These are phyloP conservation scores for Lipomyces yamadae DNA, from an alignment of 805 yeast species.

Conservation along the genomic window DNA sequence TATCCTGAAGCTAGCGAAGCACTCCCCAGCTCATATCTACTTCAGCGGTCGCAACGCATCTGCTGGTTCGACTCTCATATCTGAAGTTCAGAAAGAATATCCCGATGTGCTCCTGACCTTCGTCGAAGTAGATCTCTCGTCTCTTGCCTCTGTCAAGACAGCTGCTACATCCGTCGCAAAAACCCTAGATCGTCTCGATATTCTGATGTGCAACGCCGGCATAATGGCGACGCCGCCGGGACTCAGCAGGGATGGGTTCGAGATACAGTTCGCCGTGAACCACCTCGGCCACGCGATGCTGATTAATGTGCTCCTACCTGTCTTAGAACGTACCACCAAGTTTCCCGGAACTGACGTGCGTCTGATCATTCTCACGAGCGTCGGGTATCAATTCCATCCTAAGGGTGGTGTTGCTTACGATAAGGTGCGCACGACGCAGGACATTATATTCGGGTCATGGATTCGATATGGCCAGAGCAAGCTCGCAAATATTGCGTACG, in stretches of 20 bases:
- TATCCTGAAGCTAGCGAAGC: no score
- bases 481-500: conserved; percentile 21
- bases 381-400: conserved; percentile 12
- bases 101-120: conserved; percentile 9
- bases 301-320: conserved; percentile 50
- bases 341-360: conserved; percentile 17
- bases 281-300: conserved; percentile 74
- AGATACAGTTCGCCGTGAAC: conserved; percentile 78
- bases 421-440: conserved; percentile 10
- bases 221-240: conserved; percentile 75
- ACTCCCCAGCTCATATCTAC: not conserved
- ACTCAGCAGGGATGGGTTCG: conserved; percentile 69
- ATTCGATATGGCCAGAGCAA: conserved; percentile 23
- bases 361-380: conserved; percentile 11
- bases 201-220: conserved; percentile 78
- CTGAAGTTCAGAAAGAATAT: not conserved
- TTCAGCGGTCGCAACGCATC: conserved; percentile 6
- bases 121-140: conserved; percentile 26
- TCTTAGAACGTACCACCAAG: conserved; percentile 13
- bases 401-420: conserved; percentile 13
- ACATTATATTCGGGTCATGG: not conserved
- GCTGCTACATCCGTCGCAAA: conserved; percentile 32
- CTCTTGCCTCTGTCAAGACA: conserved; percentile 24
- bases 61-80: not conserved
- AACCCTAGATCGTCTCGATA: conserved; percentile 50